Base-by-base conservation (phyloP, 306 rosid genomes). In the Astragalus membranaceus region DNA sequence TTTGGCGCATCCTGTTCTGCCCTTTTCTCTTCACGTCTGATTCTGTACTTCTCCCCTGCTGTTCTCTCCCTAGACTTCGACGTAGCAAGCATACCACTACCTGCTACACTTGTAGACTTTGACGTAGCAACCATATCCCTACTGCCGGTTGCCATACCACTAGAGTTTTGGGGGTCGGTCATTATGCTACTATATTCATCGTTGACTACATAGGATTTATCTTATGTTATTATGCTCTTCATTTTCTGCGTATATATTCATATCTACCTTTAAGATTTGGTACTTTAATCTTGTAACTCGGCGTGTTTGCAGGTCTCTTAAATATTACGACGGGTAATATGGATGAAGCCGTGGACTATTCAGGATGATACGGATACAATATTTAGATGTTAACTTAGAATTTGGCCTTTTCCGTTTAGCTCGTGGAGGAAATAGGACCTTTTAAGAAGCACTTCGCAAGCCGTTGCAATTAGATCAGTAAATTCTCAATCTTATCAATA, bases 251-350 rank as follows among this genome's bases (percentile, higher is more conserved):
- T 26, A 16, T 37, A 17, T 36, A 36, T 13, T 59, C 30, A 47
- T 47, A 53, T 75, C 43, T 49, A 69, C 11, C 32, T 11, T 32
- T 12, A 20, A 43, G 20, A 69, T 77, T 13, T 46, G 47, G 49
- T 26, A 32, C 50, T 70, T 42, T 50, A 23, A 73, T 53, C 44
- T 41, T 73, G 35, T 13, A 66, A 42, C 29, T 58, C 65, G 14
- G 49, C 65, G 14, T 59, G 41, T 42, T 56, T 74, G 73, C 85
- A 78, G 81, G 36, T 20, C 43, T 73, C 61, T n/a, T 64, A 49
- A 72, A 50, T 76, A 64, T 69, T 30, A 16, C 57, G 72, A 23
- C 6, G 41, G 49, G 8, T 73, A 63, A 63, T 13, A 37, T 20
- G 54, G 79, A 72, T 23, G 62, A 69, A 69, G 58, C 62, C 17